Percentiles rank a stretch among this genome's conserved stretches.
Conservation (phyloP, 306 rosid species). For the Amphicarpaea edgeworthii region DNA sequence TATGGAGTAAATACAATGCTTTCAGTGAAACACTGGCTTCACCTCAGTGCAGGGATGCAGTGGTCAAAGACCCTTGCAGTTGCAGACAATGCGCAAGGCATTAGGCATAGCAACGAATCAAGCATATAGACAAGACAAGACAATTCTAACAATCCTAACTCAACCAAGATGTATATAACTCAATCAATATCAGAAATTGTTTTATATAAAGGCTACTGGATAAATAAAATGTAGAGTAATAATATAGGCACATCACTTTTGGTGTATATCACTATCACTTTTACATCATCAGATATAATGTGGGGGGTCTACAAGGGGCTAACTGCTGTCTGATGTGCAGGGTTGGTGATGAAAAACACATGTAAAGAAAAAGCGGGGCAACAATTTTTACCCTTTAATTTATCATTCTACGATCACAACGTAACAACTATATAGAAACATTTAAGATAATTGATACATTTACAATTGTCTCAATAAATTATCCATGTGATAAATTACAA, state of each 20-base stretch:
- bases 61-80: not conserved
- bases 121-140: not conserved
- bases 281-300: constrained; percentile 12
- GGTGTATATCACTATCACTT: constrained; percentile 8
- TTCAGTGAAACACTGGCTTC: not conserved
- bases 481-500: constrained; percentile 35
- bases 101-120: not conserved
- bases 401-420: no score
- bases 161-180: not conserved
- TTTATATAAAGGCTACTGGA: not conserved
- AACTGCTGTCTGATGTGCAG: not conserved
- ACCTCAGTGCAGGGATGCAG: not conserved
- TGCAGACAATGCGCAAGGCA: not conserved
- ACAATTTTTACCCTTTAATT: not conserved
- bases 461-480: constrained; percentile 42
- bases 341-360: constrained; percentile 21
- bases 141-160: constrained; percentile 7
- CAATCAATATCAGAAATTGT: not conserved
- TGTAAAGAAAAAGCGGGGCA: constrained; percentile 20
- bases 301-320: not conserved
- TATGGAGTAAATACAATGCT: not conserved
- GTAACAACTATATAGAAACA: no score
- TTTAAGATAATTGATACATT: constrained; percentile 12
- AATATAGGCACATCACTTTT: constrained; percentile 1
- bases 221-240: not conserved